Evolutionary conservation across 2,329 filamentous ascomycete genomes (phyloP).

Genomic region (Salinomyces thailandicus): DNA sequence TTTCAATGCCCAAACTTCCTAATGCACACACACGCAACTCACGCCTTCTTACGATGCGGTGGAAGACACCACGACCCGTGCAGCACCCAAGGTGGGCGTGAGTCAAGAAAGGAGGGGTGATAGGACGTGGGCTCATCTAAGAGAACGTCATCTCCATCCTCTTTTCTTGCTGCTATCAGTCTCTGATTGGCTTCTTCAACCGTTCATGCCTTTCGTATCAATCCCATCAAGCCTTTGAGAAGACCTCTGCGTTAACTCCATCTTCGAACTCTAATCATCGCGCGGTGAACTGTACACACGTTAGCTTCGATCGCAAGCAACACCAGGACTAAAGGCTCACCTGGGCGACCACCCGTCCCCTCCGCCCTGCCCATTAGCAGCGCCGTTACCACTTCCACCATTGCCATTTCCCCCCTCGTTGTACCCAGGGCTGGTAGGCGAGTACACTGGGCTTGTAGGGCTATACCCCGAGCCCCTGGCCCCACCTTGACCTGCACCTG

Average conservation of each 20-base stretch:
- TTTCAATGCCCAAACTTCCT: too few relatives aligned
- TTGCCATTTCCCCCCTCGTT: conserved; percentile 11
- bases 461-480: conserved; percentile 30
- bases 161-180: not conserved
- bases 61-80: too few relatives aligned
- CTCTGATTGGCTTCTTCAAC: not conserved
- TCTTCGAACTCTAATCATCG: conserved; percentile 10
- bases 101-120: not conserved
- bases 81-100: too few relatives aligned
- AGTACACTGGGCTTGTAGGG: conserved; percentile 47
- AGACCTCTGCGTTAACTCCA: not conserved
- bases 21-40: too few relatives aligned
- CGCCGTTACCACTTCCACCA: conserved; percentile 42
- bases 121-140: conserved; percentile 26
- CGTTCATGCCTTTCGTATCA: not conserved
- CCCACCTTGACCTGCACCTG: conserved; percentile 30
- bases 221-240: too few relatives aligned
- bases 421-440: conserved; percentile 21
- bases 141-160: conserved; percentile 18
- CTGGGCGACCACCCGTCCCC: conserved; percentile 40
- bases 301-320: too few relatives aligned
- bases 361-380: conserved; percentile 43
- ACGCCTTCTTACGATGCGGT: too few relatives aligned
- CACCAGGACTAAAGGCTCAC: conserved; percentile 26
- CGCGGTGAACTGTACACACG: conserved; percentile 19